Percentiles rank a stretch among this genome's conserved stretches.
Conservation (phyloP, 2,329 filamentous ascomycete species). For the Arthrobotrys iridis region DNA sequence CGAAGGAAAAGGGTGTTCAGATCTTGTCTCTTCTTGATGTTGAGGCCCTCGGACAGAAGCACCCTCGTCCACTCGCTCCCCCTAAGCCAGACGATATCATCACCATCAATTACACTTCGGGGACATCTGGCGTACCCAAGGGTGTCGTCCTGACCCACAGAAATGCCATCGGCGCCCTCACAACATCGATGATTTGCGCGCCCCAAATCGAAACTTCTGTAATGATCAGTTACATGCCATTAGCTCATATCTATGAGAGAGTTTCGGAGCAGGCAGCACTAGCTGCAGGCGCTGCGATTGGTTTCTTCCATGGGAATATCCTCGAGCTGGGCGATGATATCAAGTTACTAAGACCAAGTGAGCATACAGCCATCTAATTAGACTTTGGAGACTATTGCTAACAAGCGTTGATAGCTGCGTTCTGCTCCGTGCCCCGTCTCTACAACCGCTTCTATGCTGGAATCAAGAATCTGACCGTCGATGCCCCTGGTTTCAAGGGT, state of each 20-base stretch:
- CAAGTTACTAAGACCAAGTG: slow-evolving; percentile 82
- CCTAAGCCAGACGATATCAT: slow-evolving; percentile 79
- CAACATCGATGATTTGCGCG: slow-evolving; percentile 66
- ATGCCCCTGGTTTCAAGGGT: slow-evolving; percentile 82
- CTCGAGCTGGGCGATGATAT: slow-evolving; percentile 87
- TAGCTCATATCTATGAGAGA: slow-evolving; percentile 93
- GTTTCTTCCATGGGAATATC: slow-evolving; percentile 95
- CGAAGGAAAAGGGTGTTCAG: slow-evolving; percentile 76
- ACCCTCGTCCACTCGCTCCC: slow-evolving; percentile 75
- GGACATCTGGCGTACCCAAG: slow-evolving; percentile 84
- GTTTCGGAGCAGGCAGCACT: slow-evolving; percentile 80
- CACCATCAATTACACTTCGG: slow-evolving; percentile 92
- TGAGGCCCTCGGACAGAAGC: slow-evolving; percentile 78
- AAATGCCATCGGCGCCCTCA: slow-evolving; percentile 78
- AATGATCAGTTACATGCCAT: slow-evolving; percentile 85
- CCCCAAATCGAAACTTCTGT: slow-evolving; percentile 68
- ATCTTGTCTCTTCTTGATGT: slow-evolving; percentile 84
- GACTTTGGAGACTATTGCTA: neutral
- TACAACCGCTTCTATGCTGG: slow-evolving; percentile 90
- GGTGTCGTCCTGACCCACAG: slow-evolving; percentile 83
- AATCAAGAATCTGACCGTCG: slow-evolving; percentile 80
- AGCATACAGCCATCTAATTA: too few species aligned
- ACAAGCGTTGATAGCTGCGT: slow-evolving; percentile 62
- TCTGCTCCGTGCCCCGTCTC: slow-evolving; percentile 88
- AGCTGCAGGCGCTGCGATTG: slow-evolving; percentile 77